Percentiles rank a stretch among this genome's conserved stretches.
These are phyloP conservation scores for Symbiodinium natans DNA, from an alignment of 73 alveolate species.

Conservation along the genomic window DNA sequence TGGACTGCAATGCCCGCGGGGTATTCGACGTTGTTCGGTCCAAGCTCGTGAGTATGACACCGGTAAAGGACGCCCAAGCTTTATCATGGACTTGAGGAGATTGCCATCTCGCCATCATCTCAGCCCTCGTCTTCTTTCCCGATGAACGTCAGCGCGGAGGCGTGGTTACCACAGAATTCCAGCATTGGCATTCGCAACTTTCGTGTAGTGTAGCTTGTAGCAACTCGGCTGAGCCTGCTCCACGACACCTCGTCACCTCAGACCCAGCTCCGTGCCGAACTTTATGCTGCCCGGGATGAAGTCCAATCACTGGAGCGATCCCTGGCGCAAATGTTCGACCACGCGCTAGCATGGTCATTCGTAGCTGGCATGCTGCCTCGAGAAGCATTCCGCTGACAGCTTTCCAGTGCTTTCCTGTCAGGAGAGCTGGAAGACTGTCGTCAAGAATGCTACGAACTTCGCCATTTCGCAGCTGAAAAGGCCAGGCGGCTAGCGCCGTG, in stretches of 20 bases:
- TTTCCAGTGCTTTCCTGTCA: too few relatives aligned
- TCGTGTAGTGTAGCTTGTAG: background rate
- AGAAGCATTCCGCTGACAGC: too few relatives aligned
- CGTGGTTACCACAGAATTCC: too few relatives aligned
- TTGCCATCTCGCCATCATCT: background rate
- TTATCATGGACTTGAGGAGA: background rate
- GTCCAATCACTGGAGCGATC: conserved; percentile 42
- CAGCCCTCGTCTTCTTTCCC: background rate
- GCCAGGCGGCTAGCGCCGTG: too few relatives aligned
- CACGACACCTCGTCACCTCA: background rate
- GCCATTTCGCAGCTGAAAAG: conserved; percentile 82
- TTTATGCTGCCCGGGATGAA: conserved; percentile 69
- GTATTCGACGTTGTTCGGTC: too few relatives aligned
- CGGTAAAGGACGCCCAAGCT: background rate
- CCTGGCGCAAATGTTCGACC: background rate
- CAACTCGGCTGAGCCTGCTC: too few relatives aligned
- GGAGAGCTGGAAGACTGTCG: conserved; percentile 86
- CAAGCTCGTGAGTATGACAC: too few relatives aligned
- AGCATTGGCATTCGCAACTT: too few relatives aligned
- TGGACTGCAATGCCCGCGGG: background rate
- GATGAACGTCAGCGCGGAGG: background rate
- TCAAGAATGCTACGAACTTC: conserved; percentile 69
- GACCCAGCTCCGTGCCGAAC: conserved; percentile 65
- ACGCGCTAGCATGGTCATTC: too few relatives aligned
- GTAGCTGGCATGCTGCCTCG: too few relatives aligned